Percentiles rank a stretch among this genome's conserved stretches.
These are phyloP conservation scores for Hypoxylon sp. DNA, from an alignment of 2,329 filamentous ascomycete genomes.

Conservation along the genomic window DNA sequence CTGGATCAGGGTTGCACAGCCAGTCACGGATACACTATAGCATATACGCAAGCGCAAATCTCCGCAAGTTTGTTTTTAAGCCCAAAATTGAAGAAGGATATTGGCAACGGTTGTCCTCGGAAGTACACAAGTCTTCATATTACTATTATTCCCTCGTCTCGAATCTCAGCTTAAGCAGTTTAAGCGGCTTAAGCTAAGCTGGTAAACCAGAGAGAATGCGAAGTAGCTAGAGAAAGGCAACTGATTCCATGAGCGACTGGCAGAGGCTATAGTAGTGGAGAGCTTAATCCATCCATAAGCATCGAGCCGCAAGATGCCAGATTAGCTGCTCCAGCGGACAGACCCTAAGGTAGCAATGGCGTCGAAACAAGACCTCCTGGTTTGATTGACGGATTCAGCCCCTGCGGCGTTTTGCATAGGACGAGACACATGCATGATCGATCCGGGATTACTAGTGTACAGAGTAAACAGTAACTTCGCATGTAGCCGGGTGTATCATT, in stretches of 20 bases:
- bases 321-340: slow-evolving; percentile 1
- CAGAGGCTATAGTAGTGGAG: not conserved
- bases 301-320: not conserved
- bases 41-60: not conserved
- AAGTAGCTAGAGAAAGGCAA: not conserved
- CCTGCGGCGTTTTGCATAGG: slow-evolving; percentile 5
- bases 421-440: slow-evolving; percentile 1
- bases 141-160: no score
- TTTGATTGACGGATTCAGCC: slow-evolving; percentile 28
- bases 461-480: slow-evolving; percentile 7
- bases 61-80: not conserved
- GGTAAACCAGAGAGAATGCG: not conserved
- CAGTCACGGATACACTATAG: slow-evolving; percentile 2
- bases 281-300: not conserved
- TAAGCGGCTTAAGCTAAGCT: no score
- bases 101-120: not conserved
- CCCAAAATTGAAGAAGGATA: not conserved
- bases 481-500: slow-evolving; percentile 50
- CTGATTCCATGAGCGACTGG: not conserved
- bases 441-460: not conserved
- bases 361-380: slow-evolving; percentile 17
- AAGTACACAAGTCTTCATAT: not conserved
- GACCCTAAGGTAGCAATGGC: slow-evolving; percentile 13
- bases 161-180: no score
- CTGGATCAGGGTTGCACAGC: slow-evolving; percentile 8